Evolutionary conservation across 1,284 basidiomycete genomes (phyloP).

Genomic region (Heterobasidion parviporum): DNA sequence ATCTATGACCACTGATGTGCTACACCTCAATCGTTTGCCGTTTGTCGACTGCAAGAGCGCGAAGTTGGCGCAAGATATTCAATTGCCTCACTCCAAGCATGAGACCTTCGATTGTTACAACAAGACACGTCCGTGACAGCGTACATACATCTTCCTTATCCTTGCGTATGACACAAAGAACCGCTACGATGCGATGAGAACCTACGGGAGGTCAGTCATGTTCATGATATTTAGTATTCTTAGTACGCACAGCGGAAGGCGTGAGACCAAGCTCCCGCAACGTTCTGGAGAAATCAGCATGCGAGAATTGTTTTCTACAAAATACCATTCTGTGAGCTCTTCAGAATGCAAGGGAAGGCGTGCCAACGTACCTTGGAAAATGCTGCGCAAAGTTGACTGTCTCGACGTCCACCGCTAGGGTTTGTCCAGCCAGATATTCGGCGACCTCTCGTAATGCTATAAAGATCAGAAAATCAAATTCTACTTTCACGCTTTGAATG

Average conservation of each 20-base stretch:
- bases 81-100: too few relatives aligned
- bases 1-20: too few relatives aligned
- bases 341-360: background rate
- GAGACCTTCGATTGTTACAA: too few relatives aligned
- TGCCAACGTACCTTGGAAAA: slow-evolving; percentile 67
- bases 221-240: background rate
- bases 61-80: too few relatives aligned
- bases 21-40: too few relatives aligned
- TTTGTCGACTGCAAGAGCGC: too few relatives aligned
- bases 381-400: slow-evolving; percentile 69
- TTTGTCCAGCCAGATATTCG: slow-evolving; percentile 78
- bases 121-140: too few relatives aligned
- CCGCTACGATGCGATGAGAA: slow-evolving; percentile 18
- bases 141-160: too few relatives aligned
- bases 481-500: slow-evolving; percentile 1
- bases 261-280: slow-evolving; percentile 68
- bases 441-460: slow-evolving; percentile 76
- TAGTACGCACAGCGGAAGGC: slow-evolving; percentile 57
- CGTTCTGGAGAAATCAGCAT: slow-evolving; percentile 57
- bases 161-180: too few relatives aligned
- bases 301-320: slow-evolving; percentile 59
- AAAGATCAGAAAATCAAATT: background rate
- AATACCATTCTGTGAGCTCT: slow-evolving; percentile 1
- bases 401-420: slow-evolving; percentile 60
- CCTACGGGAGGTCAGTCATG: slow-evolving; percentile 8